Conservation (phyloP, 768 basidiomycete species). For the Russula sp. region DNA sequence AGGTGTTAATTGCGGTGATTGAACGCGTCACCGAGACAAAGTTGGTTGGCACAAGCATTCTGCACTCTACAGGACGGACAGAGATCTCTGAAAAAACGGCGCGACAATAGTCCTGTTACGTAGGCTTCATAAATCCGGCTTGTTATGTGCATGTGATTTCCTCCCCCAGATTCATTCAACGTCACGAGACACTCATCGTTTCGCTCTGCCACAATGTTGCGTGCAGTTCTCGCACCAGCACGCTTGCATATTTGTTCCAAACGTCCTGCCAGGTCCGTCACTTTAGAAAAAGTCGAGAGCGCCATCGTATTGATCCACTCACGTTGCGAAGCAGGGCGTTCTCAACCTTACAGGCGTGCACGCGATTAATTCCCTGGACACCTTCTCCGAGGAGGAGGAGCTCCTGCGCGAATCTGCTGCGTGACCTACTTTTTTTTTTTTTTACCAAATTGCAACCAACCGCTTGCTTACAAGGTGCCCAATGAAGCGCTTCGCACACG, state of each 20-base stretch:
- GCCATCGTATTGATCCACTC: conserved; percentile 10
- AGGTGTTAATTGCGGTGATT: too few relatives aligned
- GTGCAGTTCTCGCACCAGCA: too few relatives aligned
- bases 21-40: too few relatives aligned
- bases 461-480: conserved; percentile 15
- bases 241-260: neutral
- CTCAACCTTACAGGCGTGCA: conserved; percentile 19
- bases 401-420: conserved; percentile 89
- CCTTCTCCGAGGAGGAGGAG: conserved; percentile 88
- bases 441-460: neutral
- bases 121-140: neutral
- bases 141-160: conserved; percentile 11
- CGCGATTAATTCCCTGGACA: conserved; percentile 57
- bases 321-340: conserved; percentile 19
- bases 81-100: too few relatives aligned
- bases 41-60: too few relatives aligned
- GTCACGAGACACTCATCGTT: neutral
- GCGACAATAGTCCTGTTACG: too few relatives aligned
- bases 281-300: conserved; percentile 13
- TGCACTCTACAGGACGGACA: too few relatives aligned
- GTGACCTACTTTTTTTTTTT: conserved; percentile 25
- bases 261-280: neutral
- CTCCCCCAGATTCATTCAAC: neutral
- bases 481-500: conserved; percentile 86
- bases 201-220: neutral